Percentiles rank a stretch among this genome's conserved stretches.
Evolutionary conservation across 2,329 filamentous ascomycete species (phyloP).

Genomic region (Plenodomus tracheiphilus): DNA sequence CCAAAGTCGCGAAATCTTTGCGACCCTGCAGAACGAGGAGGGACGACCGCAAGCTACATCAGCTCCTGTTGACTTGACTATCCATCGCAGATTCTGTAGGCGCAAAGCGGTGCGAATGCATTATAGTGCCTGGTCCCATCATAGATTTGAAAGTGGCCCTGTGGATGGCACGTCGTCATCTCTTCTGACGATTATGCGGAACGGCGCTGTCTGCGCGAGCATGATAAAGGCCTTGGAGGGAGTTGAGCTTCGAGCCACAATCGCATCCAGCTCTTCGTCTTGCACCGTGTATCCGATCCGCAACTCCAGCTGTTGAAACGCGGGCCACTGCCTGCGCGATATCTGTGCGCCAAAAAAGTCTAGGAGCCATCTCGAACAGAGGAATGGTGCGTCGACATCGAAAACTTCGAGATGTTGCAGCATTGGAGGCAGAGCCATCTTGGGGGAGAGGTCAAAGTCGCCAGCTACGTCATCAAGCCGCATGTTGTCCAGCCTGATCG

Average conservation of each 20-base stretch:
- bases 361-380: conserved; percentile 8
- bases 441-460: conserved; percentile 15
- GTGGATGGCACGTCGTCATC: conserved; percentile 4
- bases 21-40: too few relatives aligned
- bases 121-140: too few relatives aligned
- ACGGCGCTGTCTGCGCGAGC: background rate
- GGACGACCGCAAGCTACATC: too few relatives aligned
- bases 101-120: too few relatives aligned
- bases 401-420: conserved; percentile 13
- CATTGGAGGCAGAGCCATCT: conserved; percentile 2
- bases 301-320: conserved; percentile 10
- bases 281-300: background rate
- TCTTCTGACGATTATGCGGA: background rate
- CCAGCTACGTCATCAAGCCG: conserved; percentile 5
- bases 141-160: too few relatives aligned
- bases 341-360: conserved; percentile 9
- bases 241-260: background rate
- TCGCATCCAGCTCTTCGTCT: background rate
- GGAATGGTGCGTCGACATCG: conserved; percentile 9
- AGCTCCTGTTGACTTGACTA: too few relatives aligned
- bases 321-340: conserved; percentile 1
- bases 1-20: too few relatives aligned
- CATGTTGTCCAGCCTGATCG: conserved; percentile 20
- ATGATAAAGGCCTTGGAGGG: background rate
- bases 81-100: too few relatives aligned